Evolutionary conservation across 2,329 filamentous ascomycete genomes (phyloP), one percentile per base, ranked within the genome.

Genomic region (Fonsecaea pugnacius): DNA sequence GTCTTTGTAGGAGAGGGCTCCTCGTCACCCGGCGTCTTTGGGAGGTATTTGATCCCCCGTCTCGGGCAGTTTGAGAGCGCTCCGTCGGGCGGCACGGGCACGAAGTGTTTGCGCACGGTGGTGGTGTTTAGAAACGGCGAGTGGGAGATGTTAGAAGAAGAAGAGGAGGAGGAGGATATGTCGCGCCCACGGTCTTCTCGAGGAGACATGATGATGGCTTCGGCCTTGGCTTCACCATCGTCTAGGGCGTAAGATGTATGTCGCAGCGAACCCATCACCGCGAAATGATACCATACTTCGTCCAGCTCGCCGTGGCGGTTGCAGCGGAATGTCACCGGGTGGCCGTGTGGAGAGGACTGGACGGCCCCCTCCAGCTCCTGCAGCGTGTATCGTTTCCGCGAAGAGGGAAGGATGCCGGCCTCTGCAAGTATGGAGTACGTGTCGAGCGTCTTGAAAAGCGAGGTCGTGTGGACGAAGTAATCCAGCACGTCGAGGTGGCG

Each of bases 381-480:
- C 1, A 82, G 79, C 1, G 82, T 84, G 76, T 91, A 91, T 0
- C 85, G 89, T 65, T 81, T 75, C 6, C 78, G 73, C 61, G 72
- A 71, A 18, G 79, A 81, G 7, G 85, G 85, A 6, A 79, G 73
- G 67, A 88, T 87, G 18, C 87, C 88, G 0, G 87, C 88, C 14
- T 82, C 82, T 2, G 82, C 75, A 24, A 92, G 82, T 75, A 82
- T 83, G 75, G 83, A 73, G 74, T 91, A 91, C 12, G 86, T 87
- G 12, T 89, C 86, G 8, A 91, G 79, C 0, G 79, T 79, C 75
- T 89, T 85, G 80, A 90, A 92, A 1, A 91, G 73, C 24, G 83
- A 80, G 4, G 91, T 87, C 1, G 87, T 81, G 63, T 82, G 84
- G 71, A 88, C 79, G 77, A 91, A 91, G 77, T 85, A 92, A 73